Base-by-base conservation (phyloP, 441 rosid genomes). In the Capsella rubella region DNA sequence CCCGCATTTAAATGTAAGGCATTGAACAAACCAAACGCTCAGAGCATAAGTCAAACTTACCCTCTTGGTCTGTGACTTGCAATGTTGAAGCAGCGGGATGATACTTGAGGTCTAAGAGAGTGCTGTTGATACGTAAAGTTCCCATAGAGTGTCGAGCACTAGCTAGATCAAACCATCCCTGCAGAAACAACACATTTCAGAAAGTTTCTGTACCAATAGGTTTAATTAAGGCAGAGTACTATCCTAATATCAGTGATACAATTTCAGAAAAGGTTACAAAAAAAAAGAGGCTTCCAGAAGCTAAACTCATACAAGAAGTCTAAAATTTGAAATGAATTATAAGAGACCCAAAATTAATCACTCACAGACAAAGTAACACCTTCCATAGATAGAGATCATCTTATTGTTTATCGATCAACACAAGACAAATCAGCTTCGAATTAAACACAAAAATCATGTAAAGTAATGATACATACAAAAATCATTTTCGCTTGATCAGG, bases 101-200 rank as follows among this genome's bases (percentile, higher is more conserved):
- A 53, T 58, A 29, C 65, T 88, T 91, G 64, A 87, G 93, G 74
- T 95, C 97, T 74, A 93, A 83, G 51, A 91, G 81, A 75, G 86
- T 86, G 53, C 87, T 69, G 72, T 82, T 95, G 69, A 95, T 52
- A 27, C 99, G 91, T 11, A 85, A 91, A 56, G 89, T 72, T 43
- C 99, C 98, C 99, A 93, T 91, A 5, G 98, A 89, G 74, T 92
- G 97, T 35, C 97, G 80, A 57, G 98, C 96, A 81, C 97, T 83
- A 7, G 98, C 95, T 71, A 95, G 65, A 66, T 95, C 95, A 65
- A 95, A 66, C 99, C 99, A 95, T 65, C 98, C 99, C 98, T 95
- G 74, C 62, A 72, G 42, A 13, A 42, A 25, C 3, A 27, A 32
- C 15, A 69, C 31, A 35, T 32, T 50, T 58, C 49, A 54, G 15